phyloP scores from a whole-genome alignment of 73 alveolate species.

The Diophrys sp. region DNA sequence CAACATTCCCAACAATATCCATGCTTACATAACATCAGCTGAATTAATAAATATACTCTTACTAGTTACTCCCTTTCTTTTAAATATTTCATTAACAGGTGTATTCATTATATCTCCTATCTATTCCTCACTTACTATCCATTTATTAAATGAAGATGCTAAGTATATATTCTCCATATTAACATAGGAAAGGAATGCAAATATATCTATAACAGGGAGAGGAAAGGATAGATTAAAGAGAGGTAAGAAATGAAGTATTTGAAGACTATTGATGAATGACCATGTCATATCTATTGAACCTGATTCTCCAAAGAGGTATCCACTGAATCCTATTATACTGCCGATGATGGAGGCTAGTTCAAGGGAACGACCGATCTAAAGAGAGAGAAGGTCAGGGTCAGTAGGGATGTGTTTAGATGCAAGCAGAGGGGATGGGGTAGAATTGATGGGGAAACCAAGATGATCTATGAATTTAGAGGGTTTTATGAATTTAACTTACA shows the following conservation, averaged over 20 bases:
- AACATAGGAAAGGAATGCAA: neutral
- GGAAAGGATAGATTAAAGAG: conserved; percentile 5
- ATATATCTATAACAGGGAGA: neutral
- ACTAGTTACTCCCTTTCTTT: neutral
- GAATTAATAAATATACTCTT: neutral
- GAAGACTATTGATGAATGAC: neutral
- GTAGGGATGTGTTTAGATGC: neutral
- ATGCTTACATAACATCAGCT: neutral
- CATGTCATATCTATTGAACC: neutral
- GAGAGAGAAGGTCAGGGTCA: too few relatives aligned
- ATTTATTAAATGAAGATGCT: neutral
- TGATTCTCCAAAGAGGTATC: neutral
- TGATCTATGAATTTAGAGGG: neutral
- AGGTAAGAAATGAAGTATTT: neutral
- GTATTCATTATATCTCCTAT: neutral
- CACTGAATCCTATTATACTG: neutral
- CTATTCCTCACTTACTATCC: neutral
- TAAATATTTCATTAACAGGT: neutral
- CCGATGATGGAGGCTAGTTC: neutral
- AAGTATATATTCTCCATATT: neutral
- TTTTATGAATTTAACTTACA: too few relatives aligned
- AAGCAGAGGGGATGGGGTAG: neutral
- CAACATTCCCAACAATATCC: neutral
- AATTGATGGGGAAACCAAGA: neutral
- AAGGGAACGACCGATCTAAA: neutral